phyloP scores from a whole-genome alignment of 352 stramenopile genomes.

The Pythium phragmitis region DNA sequence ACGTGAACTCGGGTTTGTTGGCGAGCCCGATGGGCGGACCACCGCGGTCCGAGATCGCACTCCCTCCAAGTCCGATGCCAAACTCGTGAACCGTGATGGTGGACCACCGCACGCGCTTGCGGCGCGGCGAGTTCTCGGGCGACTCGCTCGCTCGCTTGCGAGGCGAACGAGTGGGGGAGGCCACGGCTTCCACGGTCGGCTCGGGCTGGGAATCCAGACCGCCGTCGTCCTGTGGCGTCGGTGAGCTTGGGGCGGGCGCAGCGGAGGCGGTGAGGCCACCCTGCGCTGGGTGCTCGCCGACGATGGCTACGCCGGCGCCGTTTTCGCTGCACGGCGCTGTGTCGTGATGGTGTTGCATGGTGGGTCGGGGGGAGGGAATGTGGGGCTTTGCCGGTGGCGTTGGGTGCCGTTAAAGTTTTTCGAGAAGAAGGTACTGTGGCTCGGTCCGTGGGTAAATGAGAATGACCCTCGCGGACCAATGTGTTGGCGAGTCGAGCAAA shows the following conservation, averaged over 20 bases:
- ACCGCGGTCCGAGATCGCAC: constrained; percentile 37
- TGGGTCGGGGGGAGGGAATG: not conserved
- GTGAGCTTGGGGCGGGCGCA: not conserved
- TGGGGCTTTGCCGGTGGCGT: constrained; percentile 1
- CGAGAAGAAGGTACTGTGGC: constrained; percentile 16
- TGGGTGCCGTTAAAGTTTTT: constrained; percentile 1
- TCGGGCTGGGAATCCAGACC: constrained; percentile 1
- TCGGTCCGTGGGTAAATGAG: not conserved
- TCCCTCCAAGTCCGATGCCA: constrained; percentile 42
- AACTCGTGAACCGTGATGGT: constrained; percentile 55
- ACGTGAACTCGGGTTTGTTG: constrained; percentile 46
- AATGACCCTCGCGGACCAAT: constrained; percentile 29
- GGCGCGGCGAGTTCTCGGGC: constrained; percentile 9
- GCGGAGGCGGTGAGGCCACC: not conserved
- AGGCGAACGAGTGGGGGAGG: constrained; percentile 2
- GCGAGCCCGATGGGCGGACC: constrained; percentile 43
- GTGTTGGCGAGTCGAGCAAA: constrained; percentile 17
- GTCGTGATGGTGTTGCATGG: constrained; percentile 5
- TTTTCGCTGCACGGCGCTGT: not conserved
- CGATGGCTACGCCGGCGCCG: constrained; percentile 1
- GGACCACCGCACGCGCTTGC: constrained; percentile 42
- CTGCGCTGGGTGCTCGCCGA: not conserved
- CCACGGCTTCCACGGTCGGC: not conserved
- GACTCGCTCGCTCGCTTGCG: constrained; percentile 9
- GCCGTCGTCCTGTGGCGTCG: constrained; percentile 5